Evolutionary conservation across 129 eudicot genomes (phyloP).

Genomic region (Tanacetum coccineum): DNA sequence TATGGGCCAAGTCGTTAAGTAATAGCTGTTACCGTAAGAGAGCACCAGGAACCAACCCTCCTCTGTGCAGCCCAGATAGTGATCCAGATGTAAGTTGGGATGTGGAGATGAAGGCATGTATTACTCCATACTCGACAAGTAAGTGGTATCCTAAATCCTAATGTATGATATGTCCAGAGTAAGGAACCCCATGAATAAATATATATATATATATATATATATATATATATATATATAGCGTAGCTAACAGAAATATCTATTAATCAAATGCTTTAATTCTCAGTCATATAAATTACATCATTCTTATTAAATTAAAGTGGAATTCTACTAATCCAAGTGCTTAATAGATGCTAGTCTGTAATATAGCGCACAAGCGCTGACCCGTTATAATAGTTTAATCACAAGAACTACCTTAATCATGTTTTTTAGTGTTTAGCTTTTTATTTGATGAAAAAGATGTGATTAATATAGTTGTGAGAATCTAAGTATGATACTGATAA

Average conservation of each 20-base stretch:
- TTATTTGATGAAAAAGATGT: not conserved
- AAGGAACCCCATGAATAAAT: not conserved
- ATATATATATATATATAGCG: too few species aligned
- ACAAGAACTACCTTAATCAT: not conserved
- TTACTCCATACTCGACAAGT: conserved; percentile 71
- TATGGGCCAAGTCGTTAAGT: conserved; percentile 83
- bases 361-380: not conserved
- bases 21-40: conserved; percentile 77
- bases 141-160: conserved; percentile 20
- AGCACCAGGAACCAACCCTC: conserved; percentile 55
- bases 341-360: not conserved
- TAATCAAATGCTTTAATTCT: not conserved
- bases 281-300: not conserved
- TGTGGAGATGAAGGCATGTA: conserved; percentile 81
- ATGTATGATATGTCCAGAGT: not conserved
- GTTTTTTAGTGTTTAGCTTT: not conserved
- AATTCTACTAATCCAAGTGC: not conserved
- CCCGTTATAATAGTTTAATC: not conserved
- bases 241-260: not conserved
- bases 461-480: not conserved
- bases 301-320: conserved; percentile 8
- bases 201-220: too few species aligned
- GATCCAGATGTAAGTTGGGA: conserved; percentile 85
- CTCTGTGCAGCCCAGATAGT: conserved; percentile 52
- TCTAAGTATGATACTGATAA: not conserved